Evolutionary conservation across 139 green algal species (phyloP).

Genomic region (Diplosphaera chodatii): DNA sequence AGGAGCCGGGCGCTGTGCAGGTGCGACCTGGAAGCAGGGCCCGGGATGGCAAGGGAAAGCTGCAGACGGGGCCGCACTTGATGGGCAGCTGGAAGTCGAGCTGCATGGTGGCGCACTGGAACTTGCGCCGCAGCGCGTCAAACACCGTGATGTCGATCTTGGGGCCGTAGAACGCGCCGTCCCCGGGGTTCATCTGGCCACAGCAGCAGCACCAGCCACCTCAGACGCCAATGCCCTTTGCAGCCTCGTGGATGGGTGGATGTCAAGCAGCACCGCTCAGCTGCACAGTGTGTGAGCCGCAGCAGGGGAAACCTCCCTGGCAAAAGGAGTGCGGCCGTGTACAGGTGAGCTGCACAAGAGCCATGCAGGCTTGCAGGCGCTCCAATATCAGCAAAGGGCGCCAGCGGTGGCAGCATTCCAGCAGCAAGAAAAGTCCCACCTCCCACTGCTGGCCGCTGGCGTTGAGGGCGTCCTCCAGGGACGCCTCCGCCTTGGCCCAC

Average conservation of each 20-base stretch:
- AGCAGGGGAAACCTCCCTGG: not conserved
- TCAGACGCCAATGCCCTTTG: not conserved
- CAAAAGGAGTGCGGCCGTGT: not conserved
- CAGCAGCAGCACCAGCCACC: not conserved
- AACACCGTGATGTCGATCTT: constrained; percentile 96
- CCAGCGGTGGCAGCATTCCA: not conserved
- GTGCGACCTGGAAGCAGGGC: not conserved
- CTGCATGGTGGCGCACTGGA: constrained; percentile 94
- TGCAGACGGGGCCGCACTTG: constrained; percentile 3
- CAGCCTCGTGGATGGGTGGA: too few relatives aligned
- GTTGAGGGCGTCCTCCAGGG: constrained; percentile 82
- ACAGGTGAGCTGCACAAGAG: too few relatives aligned
- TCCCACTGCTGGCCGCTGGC: constrained; percentile 61
- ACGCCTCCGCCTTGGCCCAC: constrained; percentile 88
- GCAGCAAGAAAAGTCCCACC: not conserved
- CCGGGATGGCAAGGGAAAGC: too few relatives aligned
- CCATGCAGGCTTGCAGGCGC: too few relatives aligned
- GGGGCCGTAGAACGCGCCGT: constrained; percentile 97
- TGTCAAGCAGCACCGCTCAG: too few relatives aligned
- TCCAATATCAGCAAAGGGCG: not conserved
- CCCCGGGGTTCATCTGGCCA: constrained; percentile 77
- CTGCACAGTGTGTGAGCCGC: too few relatives aligned
- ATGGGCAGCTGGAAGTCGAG: constrained; percentile 99
- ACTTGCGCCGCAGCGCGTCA: constrained; percentile 84
- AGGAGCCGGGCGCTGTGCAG: too few relatives aligned